Evolutionary conservation across 176 grass and related monocot genomes (phyloP), one percentile per base, ranked within the genome.

Genomic region (Dendrocalamus sinicus): DNA sequence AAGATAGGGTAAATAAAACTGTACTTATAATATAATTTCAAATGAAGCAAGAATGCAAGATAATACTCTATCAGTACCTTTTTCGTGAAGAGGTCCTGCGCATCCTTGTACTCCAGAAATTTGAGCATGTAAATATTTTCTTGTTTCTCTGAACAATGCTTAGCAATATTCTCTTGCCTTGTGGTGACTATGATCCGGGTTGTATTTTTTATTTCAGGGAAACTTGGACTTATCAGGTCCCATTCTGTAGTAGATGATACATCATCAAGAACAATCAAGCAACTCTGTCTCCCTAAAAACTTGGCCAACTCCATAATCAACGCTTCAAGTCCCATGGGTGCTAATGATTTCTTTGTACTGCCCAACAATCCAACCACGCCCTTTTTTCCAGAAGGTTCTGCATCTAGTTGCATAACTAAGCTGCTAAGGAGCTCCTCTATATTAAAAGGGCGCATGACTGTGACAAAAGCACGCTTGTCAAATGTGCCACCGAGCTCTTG

Each of bases 141-240:
- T 2, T 16, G 15, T 2, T 3, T 22, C 0, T 7, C 9, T 22
- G 75, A 85, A 40, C 85, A 83, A 73, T 83, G 54, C n/a, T 22
- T 43, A 3, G 86, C 86, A 52, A 82, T 54, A 6, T 26, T 14
- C 14, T 23, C 3, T 16, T 26, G 24, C 4, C 81, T 77, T 30
- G 89, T 91, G 24, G 85, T 88, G n/a, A 88, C 50, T 45, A 91
- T 81, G 11, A 88, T 76, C 66, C 61, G 8, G 15, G 24, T 17
- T 39, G 62, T 22, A 1, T 60, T 81, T 9, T 6, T 8, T 0
- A 9, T n/a, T 2, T 26, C 9, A 50, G 11, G 58, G 13, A 90
- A 60, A 20, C 9, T 11, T 58, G 79, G 53, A 1, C 9, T 16
- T 83, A 7, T 0, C 8, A 0, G 8, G 81, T 82, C 67, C 80